Percentiles rank a stretch among this genome's conserved stretches.
Evolutionary conservation across 2,329 filamentous ascomycete species (phyloP).

Genomic region (Diaporthe vaccinii): DNA sequence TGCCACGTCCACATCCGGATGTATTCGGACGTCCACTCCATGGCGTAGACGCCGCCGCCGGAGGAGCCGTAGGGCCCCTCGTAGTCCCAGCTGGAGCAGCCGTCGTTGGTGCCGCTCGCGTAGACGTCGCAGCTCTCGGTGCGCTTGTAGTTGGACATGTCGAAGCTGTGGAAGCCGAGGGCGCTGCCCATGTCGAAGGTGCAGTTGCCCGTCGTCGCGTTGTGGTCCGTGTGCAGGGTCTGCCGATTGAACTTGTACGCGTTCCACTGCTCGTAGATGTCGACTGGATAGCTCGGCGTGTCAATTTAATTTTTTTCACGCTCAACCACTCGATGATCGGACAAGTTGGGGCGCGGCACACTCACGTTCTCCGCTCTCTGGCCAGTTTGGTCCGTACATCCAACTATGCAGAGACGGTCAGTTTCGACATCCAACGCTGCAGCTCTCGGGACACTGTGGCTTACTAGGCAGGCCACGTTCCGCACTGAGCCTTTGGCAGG

Average conservation of each 20-base stretch:
- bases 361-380: conserved; percentile 31
- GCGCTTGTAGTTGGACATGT: conserved; percentile 26
- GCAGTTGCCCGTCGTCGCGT: conserved; percentile 33
- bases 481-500: conserved; percentile 75
- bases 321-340: fast-evolving
- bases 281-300: not conserved
- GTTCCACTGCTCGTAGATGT: conserved; percentile 39
- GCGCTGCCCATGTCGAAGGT: conserved; percentile 7
- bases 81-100: conserved; percentile 34
- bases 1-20: conserved; percentile 36
- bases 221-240: conserved; percentile 31
- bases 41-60: conserved; percentile 18
- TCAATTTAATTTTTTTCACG: not conserved
- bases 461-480: conserved; percentile 79
- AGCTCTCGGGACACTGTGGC: conserved; percentile 37
- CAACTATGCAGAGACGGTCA: conserved; percentile 16
- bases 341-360: fast-evolving
- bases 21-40: conserved; percentile 11
- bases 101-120: not conserved
- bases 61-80: conserved; percentile 4
- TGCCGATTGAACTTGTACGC: conserved; percentile 27
- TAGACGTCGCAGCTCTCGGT: conserved; percentile 19
- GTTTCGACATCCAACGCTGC: not conserved
- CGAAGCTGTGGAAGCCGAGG: conserved; percentile 14
- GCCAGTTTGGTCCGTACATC: conserved; percentile 31